Evolutionary conservation across 805 yeast species (phyloP).

Genomic region (Phaffomyces antillensis): DNA sequence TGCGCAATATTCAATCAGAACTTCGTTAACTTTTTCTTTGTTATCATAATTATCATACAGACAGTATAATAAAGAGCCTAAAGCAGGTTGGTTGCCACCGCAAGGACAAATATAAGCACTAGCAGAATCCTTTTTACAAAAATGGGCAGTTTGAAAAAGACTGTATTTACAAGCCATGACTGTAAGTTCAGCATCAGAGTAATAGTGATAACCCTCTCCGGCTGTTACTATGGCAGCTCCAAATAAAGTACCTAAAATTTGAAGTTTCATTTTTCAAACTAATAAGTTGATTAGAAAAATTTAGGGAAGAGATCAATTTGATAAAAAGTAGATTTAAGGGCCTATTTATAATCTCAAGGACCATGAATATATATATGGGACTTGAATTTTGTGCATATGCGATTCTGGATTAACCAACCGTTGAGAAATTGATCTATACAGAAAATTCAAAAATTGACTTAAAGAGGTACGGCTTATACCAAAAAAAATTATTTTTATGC

Average conservation of each 20-base stretch:
- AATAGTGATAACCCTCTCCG: constrained; percentile 12
- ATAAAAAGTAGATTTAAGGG: no score
- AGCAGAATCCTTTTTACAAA: constrained; percentile 20
- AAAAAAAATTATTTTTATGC: no score
- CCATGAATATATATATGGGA: no score
- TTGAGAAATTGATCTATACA: no score
- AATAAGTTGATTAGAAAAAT: no score
- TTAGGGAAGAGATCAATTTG: not conserved
- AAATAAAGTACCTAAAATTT: not conserved
- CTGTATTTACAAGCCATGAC: constrained; percentile 23
- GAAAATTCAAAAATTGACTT: no score
- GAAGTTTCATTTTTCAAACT: not conserved
- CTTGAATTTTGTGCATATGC: no score
- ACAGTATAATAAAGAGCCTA: constrained; percentile 27
- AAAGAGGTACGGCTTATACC: no score
- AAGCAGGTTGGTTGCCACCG: constrained; percentile 22
- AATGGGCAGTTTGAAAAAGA: constrained; percentile 15
- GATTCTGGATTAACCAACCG: no score
- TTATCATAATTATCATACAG: constrained; percentile 14
- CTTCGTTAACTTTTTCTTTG: constrained; percentile 12
- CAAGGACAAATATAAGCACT: constrained; percentile 18
- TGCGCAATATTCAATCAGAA: constrained; percentile 24
- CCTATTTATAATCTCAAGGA: no score
- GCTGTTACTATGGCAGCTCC: not conserved
- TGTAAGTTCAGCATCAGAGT: constrained; percentile 13